Evolutionary conservation across 306 rosid species (phyloP).

Genomic region (Rosa persica): DNA sequence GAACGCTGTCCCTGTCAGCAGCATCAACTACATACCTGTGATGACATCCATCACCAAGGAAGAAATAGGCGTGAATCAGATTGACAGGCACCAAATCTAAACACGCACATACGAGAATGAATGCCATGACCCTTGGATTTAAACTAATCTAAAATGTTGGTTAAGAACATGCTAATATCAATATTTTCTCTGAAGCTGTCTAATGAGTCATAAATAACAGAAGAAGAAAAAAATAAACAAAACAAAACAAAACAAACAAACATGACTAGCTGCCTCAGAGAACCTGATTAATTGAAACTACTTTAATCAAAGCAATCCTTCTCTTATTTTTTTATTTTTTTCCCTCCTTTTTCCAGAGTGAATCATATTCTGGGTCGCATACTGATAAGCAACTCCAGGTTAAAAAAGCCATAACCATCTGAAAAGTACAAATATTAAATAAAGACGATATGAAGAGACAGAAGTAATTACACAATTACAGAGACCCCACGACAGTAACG

Average conservation of each 20-base stretch:
- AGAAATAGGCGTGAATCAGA: slow-evolving; percentile 5
- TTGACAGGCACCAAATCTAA: slow-evolving; percentile 3
- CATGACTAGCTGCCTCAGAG: background rate
- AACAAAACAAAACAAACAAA: background rate
- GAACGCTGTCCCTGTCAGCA: slow-evolving; percentile 91
- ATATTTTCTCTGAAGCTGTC: background rate
- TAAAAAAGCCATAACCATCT: slow-evolving; percentile 5
- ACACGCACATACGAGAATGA: background rate
- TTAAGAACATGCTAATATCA: background rate
- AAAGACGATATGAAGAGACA: slow-evolving; percentile 25
- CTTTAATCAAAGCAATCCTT: background rate
- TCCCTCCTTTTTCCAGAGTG: background rate
- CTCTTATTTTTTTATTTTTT: too few species aligned
- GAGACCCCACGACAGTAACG: slow-evolving; percentile 97
- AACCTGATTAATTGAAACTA: background rate
- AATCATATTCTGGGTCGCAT: background rate
- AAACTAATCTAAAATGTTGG: background rate
- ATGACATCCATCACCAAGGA: slow-evolving; percentile 30
- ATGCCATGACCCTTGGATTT: background rate
- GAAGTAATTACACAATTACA: slow-evolving; percentile 71
- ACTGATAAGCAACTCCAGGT: slow-evolving; percentile 2
- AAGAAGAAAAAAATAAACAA: background rate
- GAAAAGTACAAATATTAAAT: background rate
- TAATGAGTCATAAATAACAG: background rate
- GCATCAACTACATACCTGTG: slow-evolving; percentile 87